phyloP scores from a whole-genome alignment of 2,329 filamentous ascomycete genomes.

The Plectosphaerella plurivora region DNA sequence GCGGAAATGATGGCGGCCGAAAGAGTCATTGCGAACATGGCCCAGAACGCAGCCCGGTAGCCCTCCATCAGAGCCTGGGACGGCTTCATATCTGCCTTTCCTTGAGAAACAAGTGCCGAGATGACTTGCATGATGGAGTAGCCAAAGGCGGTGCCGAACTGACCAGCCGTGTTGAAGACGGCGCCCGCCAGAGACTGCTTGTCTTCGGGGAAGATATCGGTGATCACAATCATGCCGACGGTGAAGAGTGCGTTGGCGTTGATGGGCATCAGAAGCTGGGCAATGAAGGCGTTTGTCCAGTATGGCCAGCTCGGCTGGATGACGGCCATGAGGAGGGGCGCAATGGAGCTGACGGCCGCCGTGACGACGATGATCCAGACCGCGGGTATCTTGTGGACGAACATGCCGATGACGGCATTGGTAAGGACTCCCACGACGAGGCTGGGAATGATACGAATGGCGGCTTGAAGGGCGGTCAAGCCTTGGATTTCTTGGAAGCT shows the following conservation, averaged over 20 bases:
- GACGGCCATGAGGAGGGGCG: conserved; percentile 52
- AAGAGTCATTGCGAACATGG: conserved; percentile 39
- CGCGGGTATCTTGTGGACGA: conserved; percentile 36
- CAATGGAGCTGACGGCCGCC: conserved; percentile 34
- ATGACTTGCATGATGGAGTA: conserved; percentile 43
- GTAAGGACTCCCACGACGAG: conserved; percentile 35
- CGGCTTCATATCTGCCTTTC: background rate
- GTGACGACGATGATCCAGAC: conserved; percentile 32
- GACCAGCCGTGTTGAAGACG: conserved; percentile 55
- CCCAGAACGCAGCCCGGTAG: conserved; percentile 50
- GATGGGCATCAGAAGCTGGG: conserved; percentile 35
- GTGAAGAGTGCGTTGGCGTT: conserved; percentile 48
- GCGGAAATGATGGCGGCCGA: conserved; percentile 29
- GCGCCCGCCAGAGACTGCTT: conserved; percentile 56
- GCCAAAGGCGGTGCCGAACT: conserved; percentile 50
- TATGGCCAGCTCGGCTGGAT: conserved; percentile 43
- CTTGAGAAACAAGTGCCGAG: conserved; percentile 27
- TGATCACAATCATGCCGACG: conserved; percentile 49
- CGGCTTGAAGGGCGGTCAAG: conserved; percentile 37
- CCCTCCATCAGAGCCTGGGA: conserved; percentile 39
- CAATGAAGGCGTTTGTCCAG: conserved; percentile 42
- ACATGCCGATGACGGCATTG: conserved; percentile 39
- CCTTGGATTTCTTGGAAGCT: conserved; percentile 48
- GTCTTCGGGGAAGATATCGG: conserved; percentile 48
- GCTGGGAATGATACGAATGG: conserved; percentile 40